Evolutionary conservation across 2,329 filamentous ascomycete genomes (phyloP).

Genomic region (Fusarium chaquense): DNA sequence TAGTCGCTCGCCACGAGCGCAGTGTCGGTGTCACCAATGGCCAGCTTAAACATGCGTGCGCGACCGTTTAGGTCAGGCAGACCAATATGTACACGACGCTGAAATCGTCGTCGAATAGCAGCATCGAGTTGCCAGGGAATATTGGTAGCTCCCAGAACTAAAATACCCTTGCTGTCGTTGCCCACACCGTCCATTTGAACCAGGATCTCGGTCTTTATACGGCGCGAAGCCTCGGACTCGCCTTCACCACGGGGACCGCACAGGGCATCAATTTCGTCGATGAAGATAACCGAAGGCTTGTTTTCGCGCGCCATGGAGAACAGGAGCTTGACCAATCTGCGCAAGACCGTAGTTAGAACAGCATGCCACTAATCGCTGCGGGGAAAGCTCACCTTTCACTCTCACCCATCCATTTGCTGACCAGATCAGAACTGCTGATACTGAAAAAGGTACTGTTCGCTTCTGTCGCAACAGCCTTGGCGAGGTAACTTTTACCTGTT

Average conservation of each 20-base stretch:
- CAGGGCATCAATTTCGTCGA: constrained; percentile 96
- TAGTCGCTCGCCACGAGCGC: constrained; percentile 83
- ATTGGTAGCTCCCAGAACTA: constrained; percentile 96
- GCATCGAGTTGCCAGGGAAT: constrained; percentile 99
- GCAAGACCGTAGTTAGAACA: constrained; percentile 37
- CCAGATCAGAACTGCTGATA: constrained; percentile 95
- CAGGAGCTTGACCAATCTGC: constrained; percentile 90
- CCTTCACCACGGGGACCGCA: constrained; percentile 94
- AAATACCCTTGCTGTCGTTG: constrained; percentile 91
- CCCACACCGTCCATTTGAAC: constrained; percentile 99
- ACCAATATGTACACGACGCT: constrained; percentile 94
- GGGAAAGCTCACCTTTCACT: constrained; percentile 79
- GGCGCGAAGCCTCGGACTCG: constrained; percentile 95
- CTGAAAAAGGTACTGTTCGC: constrained; percentile 99
- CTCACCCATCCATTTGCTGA: constrained; percentile 99
- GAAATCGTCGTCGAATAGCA: constrained; percentile 95
- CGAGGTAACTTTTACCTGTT: constrained; percentile 97
- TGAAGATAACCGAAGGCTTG: constrained; percentile 98
- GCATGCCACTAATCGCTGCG: background rate
- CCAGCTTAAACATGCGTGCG: constrained; percentile 94
- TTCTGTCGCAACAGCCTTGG: constrained; percentile 97
- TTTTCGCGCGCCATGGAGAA: constrained; percentile 99
- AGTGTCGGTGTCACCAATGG: constrained; percentile 92
- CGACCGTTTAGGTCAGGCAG: constrained; percentile 88
- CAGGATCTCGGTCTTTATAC: constrained; percentile 98